Base-by-base conservation (phyloP, 495 filamentous ascomycete genomes). In the Letharia columbiana region DNA sequence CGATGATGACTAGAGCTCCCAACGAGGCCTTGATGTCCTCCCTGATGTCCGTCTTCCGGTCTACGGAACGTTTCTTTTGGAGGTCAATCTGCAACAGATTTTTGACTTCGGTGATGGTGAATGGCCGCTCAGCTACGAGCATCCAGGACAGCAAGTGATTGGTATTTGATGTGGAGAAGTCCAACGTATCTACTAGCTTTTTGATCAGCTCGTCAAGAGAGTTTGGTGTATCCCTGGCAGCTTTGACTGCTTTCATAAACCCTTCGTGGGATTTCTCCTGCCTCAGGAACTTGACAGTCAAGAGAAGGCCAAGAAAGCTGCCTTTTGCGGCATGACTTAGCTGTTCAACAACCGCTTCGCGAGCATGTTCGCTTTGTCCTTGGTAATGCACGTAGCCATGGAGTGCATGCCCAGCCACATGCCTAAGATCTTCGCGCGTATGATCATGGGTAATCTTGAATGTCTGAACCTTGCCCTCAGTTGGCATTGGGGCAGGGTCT, bases 241-340 rank as follows among this genome's bases (percentile, higher is more conserved):
- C 66, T 3, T 78, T 67, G 23, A 78, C 72, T 15, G 73, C 56
- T 45, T 80, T 77, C 35, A 71, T 63, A 45, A 80, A 77, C 15
- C 77, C 75, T 9, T 83, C 79, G 12, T 61, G 63, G 50, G 73
- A 67, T 0, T 77, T 75, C 23, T 77, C 72, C 67, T 81, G 77
- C 69, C 78, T 75, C 20, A 84, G 73, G 35, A 79, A 72, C n/a
- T 78, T 75, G 33, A 82, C 68, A 7, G 77, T 80, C 65, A 86
- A 71, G 54, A 83, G 79, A 7, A 83, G 84, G 78, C 82, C 86
- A 23, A 85, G 78, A 70, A 87, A 87, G 15, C 81, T 84, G 13
- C 82, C 80, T 54, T 82, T 81, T 2, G 83, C 80, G 18, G 77
- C 78, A 49, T 80, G 71, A 31, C 81, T 75, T 42, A 88, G 75